A percentile compares a stretch with the other conserved stretches of the same genome.
Conservation (phyloP, 257 asterid species). For the Ligustrum vulgare region DNA sequence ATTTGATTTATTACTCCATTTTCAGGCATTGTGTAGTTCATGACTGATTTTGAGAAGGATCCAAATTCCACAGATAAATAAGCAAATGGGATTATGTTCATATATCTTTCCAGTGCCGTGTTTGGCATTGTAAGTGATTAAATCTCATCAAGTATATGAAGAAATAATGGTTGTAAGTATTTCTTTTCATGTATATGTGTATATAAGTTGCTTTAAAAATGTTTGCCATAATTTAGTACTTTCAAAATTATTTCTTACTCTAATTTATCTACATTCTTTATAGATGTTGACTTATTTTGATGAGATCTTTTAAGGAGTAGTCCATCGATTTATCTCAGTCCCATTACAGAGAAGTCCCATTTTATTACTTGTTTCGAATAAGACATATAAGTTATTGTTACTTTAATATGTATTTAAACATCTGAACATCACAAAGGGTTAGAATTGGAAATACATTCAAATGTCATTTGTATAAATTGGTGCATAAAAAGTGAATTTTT, state of each 20-base stretch:
- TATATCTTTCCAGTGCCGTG: conserved; percentile 48
- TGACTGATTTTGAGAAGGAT: conserved; percentile 50
- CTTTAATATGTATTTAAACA: neutral
- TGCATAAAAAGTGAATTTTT: too few relatives aligned
- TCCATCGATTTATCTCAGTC: too few relatives aligned
- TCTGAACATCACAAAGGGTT: neutral
- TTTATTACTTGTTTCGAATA: too few relatives aligned
- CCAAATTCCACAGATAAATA: conserved; percentile 27
- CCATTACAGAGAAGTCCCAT: too few relatives aligned
- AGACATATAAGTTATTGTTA: too few relatives aligned
- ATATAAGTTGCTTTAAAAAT: neutral
- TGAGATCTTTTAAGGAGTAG: too few relatives aligned
- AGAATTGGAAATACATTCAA: too few relatives aligned
- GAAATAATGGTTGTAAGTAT: neutral
- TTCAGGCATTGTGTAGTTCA: conserved; percentile 66
- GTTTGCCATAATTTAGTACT: neutral
- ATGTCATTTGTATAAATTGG: too few relatives aligned
- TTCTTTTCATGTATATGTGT: conserved; percentile 19
- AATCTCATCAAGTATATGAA: conserved; percentile 8
- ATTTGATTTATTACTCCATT: conserved; percentile 10
- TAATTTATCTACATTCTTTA: too few relatives aligned
- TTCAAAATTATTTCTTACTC: too few relatives aligned
- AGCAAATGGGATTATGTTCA: conserved; percentile 40
- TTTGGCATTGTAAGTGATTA: conserved; percentile 34
- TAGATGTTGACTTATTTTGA: too few relatives aligned